phyloP scores from a whole-genome alignment of 495 filamentous ascomycete species.

The Annulohypoxylon moriforme region DNA sequence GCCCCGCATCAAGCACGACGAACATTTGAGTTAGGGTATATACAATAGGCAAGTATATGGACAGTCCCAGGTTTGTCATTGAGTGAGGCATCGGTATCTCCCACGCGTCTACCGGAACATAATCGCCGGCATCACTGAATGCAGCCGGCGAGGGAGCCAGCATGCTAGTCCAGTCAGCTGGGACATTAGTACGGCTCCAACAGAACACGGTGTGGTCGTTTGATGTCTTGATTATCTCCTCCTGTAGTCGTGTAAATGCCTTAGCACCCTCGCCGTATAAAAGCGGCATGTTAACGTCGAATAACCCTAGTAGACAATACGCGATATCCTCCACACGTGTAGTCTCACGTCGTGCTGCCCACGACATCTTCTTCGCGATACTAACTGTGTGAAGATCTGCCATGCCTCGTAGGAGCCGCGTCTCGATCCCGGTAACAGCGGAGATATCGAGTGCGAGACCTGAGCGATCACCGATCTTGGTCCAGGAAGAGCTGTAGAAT shows the following conservation, averaged over 20 bases:
- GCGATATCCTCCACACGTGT: constrained; percentile 46
- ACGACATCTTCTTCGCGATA: constrained; percentile 45
- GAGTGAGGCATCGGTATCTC: constrained; percentile 15
- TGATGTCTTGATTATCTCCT: constrained; percentile 43
- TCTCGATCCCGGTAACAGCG: constrained; percentile 48
- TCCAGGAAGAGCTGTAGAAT: constrained; percentile 52
- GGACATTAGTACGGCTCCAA: constrained; percentile 23
- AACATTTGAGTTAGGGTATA: constrained; percentile 27
- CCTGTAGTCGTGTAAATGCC: constrained; percentile 46
- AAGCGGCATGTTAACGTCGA: constrained; percentile 48
- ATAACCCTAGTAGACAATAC: constrained; percentile 49
- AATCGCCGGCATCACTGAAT: constrained; percentile 11
- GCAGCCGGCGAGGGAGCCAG: constrained; percentile 24
- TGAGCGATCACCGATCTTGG: constrained; percentile 44
- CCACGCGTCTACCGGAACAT: constrained; percentile 17
- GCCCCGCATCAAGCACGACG: constrained; percentile 20
- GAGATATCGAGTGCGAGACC: constrained; percentile 42
- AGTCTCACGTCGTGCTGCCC: constrained; percentile 39
- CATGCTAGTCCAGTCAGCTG: constrained; percentile 21
- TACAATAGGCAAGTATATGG: constrained; percentile 21
- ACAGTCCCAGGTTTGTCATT: constrained; percentile 30
- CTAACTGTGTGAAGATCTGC: constrained; percentile 29
- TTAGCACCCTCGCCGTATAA: constrained; percentile 48
- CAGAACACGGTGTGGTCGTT: constrained; percentile 46
- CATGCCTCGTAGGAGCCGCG: constrained; percentile 26